phyloP scores from a whole-genome alignment of 1,139 yeast species.

The Suhomyces wounanorum region DNA sequence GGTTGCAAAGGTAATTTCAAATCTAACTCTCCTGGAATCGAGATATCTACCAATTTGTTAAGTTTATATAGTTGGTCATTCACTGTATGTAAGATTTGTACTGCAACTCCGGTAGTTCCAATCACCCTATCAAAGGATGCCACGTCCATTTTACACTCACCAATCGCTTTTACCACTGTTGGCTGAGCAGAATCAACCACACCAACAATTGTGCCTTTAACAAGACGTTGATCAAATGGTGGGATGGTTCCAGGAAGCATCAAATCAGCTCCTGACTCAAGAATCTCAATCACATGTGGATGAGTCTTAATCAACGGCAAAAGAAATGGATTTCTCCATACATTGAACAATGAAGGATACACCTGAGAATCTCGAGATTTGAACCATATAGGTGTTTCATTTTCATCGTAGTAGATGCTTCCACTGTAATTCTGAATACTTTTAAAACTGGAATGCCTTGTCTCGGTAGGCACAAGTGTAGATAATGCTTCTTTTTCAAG shows the following conservation, averaged over 20 bases:
- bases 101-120: slow-evolving; percentile 70
- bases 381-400: slow-evolving; percentile 74
- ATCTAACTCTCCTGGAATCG: slow-evolving; percentile 38
- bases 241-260: slow-evolving; percentile 91
- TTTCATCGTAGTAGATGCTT: slow-evolving; percentile 61
- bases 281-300: slow-evolving; percentile 62
- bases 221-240: slow-evolving; percentile 59
- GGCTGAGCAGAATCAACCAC: slow-evolving; percentile 66
- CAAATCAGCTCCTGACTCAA: slow-evolving; percentile 80
- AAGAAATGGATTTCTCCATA: slow-evolving; percentile 69
- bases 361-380: slow-evolving; percentile 55
- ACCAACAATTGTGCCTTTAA: slow-evolving; percentile 65
- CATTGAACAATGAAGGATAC: slow-evolving; percentile 71
- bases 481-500: slow-evolving; percentile 50
- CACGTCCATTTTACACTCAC: slow-evolving; percentile 60
- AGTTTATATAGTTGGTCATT: slow-evolving; percentile 55
- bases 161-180: slow-evolving; percentile 71
- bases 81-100: slow-evolving; percentile 53
- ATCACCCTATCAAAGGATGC: slow-evolving; percentile 42
- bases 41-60: slow-evolving; percentile 48
- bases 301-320: slow-evolving; percentile 73
- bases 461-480: slow-evolving; percentile 56
- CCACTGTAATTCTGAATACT: slow-evolving; percentile 60
- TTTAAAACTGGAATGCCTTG: slow-evolving; percentile 68
- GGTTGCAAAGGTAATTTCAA: slow-evolving; percentile 8